These are phyloP conservation scores for Paxillus involutus DNA, from an alignment of 768 basidiomycete genomes.

Conservation along the genomic window DNA sequence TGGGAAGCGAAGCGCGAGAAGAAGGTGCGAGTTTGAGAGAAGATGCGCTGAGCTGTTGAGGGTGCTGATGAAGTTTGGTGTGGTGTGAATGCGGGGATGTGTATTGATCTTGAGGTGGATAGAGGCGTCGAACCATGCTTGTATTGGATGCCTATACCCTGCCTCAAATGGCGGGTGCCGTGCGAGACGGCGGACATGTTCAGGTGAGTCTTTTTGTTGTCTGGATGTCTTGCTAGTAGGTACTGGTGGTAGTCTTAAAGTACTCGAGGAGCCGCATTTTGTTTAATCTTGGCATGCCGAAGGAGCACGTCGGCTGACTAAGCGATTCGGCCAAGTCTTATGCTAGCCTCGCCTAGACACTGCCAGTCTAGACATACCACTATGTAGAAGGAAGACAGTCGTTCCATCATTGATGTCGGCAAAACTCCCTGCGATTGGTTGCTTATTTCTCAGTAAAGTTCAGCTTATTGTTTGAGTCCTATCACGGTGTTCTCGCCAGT, in stretches of 20 bases:
- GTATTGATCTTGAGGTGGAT: conserved; percentile 39
- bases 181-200: conserved; percentile 26
- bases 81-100: conserved; percentile 42
- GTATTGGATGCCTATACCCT: conserved; percentile 15
- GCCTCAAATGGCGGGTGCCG: conserved; percentile 25
- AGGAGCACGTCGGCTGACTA: conserved; percentile 19
- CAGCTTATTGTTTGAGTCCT: too few species aligned
- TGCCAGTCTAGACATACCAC: too few species aligned
- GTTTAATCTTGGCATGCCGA: too few species aligned
- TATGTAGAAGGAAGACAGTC: too few species aligned
- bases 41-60: conserved; percentile 42
- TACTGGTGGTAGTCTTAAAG: neutral
- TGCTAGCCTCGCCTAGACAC: too few species aligned
- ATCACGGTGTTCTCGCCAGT: too few species aligned
- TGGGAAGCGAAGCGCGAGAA: conserved; percentile 55
- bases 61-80: conserved; percentile 30
- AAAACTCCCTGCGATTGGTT: too few species aligned
- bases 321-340: neutral
- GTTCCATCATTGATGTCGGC: too few species aligned
- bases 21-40: conserved; percentile 54
- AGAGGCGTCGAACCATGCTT: neutral
- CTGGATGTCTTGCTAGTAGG: neutral
- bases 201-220: neutral
- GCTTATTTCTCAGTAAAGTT: too few species aligned
- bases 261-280: too few species aligned